Evolutionary conservation across 371 early-diverging fungal species (phyloP).

Genomic region (Lichtheimia corymbifera): DNA sequence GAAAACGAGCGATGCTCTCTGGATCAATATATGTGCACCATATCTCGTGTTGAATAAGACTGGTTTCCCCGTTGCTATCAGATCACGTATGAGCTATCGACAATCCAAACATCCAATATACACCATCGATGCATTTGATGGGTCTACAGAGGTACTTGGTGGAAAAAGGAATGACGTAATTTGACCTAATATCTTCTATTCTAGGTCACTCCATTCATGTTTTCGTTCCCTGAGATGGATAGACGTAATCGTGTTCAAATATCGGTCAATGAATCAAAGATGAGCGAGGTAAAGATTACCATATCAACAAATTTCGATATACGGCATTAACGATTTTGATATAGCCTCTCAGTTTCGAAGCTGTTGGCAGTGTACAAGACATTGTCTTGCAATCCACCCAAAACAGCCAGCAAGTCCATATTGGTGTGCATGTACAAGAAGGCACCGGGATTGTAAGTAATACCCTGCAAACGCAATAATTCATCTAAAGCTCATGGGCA

Average conservation of each 20-base stretch:
- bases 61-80: conserved; percentile 54
- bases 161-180: too few relatives aligned
- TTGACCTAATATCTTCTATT: too few relatives aligned
- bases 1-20: conserved; percentile 25
- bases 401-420: conserved; percentile 44
- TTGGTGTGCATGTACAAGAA: conserved; percentile 76
- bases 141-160: conserved; percentile 17
- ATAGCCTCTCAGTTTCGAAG: conserved; percentile 82
- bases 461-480: background rate
- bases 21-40: conserved; percentile 38
- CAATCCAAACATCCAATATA: conserved; percentile 18
- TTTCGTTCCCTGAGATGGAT: conserved; percentile 76
- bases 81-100: conserved; percentile 16
- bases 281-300: conserved; percentile 56
- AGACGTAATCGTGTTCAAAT: conserved; percentile 73
- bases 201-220: conserved; percentile 68
- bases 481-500: background rate
- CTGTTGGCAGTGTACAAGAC: conserved; percentile 75
- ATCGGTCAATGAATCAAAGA: conserved; percentile 66
- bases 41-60: conserved; percentile 80
- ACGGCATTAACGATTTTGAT: background rate
- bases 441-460: conserved; percentile 54
- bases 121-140: conserved; percentile 25
- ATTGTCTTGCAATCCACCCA: conserved; percentile 48
- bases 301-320: background rate